Conservation (phyloP, 441 rosid species). For the Erysimum cheiri region DNA sequence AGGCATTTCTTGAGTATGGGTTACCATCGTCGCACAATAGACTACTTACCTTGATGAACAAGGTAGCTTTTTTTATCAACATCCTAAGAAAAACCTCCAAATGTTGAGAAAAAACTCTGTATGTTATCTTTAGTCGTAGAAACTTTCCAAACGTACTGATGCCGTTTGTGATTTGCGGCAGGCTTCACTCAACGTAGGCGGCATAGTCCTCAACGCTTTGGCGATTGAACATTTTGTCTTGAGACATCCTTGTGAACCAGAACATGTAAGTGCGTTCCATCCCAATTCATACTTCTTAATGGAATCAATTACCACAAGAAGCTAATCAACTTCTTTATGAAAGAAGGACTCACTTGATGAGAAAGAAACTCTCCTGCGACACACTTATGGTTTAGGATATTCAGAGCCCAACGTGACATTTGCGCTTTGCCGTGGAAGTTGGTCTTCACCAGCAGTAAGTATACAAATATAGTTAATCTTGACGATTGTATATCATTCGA, state of each 20-base stretch:
- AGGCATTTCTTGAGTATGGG: constrained; percentile 92
- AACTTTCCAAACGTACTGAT: not conserved
- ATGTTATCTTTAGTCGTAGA: not conserved
- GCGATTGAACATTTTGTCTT: constrained; percentile 93
- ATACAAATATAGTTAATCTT: constrained; percentile 9
- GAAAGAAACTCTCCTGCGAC: constrained; percentile 77
- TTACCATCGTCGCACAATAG: constrained; percentile 84
- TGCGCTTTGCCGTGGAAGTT: constrained; percentile 86
- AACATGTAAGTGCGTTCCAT: constrained; percentile 55
- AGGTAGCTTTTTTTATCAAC: constrained; percentile 49
- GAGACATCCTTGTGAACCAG: constrained; percentile 73
- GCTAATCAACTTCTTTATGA: constrained; percentile 32
- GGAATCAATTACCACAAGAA: not conserved
- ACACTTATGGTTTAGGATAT: constrained; percentile 82
- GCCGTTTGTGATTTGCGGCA: constrained; percentile 28
- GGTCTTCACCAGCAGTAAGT: constrained; percentile 97
- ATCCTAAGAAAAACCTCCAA: not conserved
- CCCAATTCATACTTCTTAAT: not conserved
- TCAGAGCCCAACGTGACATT: constrained; percentile 93
- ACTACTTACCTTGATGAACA: constrained; percentile 79
- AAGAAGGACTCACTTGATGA: constrained; percentile 64
- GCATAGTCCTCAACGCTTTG: constrained; percentile 87
- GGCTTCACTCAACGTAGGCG: constrained; percentile 86
- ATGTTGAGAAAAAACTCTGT: not conserved
- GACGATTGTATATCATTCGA: not conserved